Evolutionary conservation across 2,329 filamentous ascomycete species (phyloP).

Genomic region (Trichoderma lentiforme): DNA sequence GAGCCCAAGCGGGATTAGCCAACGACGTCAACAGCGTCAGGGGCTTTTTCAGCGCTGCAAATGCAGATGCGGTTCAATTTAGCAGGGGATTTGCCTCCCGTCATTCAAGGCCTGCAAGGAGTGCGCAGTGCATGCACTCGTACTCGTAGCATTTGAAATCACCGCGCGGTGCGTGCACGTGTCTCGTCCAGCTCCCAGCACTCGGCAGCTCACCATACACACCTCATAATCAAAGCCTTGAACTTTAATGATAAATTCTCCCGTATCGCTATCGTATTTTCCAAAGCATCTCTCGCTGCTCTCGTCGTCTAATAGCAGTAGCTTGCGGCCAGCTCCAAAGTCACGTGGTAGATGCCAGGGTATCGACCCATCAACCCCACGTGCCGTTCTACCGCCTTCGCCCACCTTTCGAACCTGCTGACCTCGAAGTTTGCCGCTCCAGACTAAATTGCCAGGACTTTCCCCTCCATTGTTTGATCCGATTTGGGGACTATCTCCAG

Average conservation of each 20-base stretch:
- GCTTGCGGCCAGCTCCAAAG: neutral
- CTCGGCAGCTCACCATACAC: neutral
- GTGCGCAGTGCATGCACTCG: neutral
- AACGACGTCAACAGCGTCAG: conserved; percentile 18
- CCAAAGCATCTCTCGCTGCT: neutral
- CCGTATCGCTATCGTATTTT: neutral
- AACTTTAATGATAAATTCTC: neutral
- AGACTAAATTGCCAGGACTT: conserved; percentile 1
- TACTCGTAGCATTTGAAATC: neutral
- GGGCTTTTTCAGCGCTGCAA: conserved; percentile 8
- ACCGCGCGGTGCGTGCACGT: neutral
- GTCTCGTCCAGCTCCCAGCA: neutral
- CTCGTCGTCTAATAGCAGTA: neutral
- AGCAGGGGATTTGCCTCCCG: neutral
- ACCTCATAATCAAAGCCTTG: neutral
- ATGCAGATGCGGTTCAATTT: neutral
- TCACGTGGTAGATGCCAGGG: conserved; percentile 16
- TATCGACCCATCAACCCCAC: conserved; percentile 18
- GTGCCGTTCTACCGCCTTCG: conserved; percentile 18
- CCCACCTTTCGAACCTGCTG: conserved; percentile 16
- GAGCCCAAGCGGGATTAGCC: neutral
- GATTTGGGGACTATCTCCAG: neutral
- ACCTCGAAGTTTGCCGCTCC: conserved; percentile 12
- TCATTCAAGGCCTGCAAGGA: neutral
- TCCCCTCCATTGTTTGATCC: conserved; percentile 10